Base-by-base conservation (phyloP, 192 early-diverging fungal genomes). In the Gaertneriomyces sp. region DNA sequence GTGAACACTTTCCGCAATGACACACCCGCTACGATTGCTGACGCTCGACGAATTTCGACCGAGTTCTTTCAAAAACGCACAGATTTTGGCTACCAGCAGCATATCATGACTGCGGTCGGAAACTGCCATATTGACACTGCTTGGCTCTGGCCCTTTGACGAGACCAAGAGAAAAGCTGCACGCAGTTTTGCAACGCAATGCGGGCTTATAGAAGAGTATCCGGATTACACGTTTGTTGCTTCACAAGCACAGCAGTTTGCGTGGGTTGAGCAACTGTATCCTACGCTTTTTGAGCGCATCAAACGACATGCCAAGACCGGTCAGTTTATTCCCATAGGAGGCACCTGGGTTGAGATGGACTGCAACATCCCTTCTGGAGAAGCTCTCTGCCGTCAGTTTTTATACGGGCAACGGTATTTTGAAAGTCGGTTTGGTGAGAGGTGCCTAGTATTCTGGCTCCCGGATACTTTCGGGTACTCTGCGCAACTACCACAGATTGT, bases 291-390 rank as follows among this genome's bases (percentile, higher is more conserved):
- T 53, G 70, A 83, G 46, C 80, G 87, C 50, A 84, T 99, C 11
- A 76, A 89, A 69, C 80, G 82, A 6, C 86, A 88, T 60, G 77
- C 79, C 60, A 81, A 87, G 60, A 69, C 68, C 1, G 93, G 90
- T 0, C 86, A 89, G 72, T 98, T 99, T 71, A 81, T 95, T 49
- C 92, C 92, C 5, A 94, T 96, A 58, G 97, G 97, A 33, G 91
- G 90, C 1, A 93, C 93, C 19, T 98, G 94, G 95, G 85, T 97
- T 10, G 97, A 99, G 72, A 98, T 97, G 94, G 97, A 99, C 76
- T 91, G 90, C 76, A 98, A 99, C 79, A 76, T 99, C 45, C 97
- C 97, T 5, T 90, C 89, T 44, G 97, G 97, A n/a, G 97, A 99
- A 73, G 85, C 91, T 3, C 71, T 99, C 41, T 88, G 85, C 56